These are phyloP conservation scores for Monsonia emarginata DNA, from an alignment of 441 rosid genomes.

Conservation along the genomic window DNA sequence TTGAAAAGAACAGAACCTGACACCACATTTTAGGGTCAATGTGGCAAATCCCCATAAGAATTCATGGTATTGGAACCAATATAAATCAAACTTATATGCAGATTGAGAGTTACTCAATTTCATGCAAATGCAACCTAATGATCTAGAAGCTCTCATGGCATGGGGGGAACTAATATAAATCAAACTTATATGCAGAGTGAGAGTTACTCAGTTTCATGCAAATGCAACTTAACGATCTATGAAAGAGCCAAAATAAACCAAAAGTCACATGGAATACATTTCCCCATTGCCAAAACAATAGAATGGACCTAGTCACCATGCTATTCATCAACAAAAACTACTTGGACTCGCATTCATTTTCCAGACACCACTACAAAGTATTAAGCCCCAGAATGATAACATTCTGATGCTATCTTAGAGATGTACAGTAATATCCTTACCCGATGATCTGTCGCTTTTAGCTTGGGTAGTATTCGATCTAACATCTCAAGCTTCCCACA, in stretches of 20 bases:
- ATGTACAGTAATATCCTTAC: slow-evolving; percentile 33
- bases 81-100: neutral
- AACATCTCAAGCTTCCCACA: slow-evolving; percentile 99
- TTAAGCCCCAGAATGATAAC: slow-evolving; percentile 3
- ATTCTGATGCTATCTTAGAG: slow-evolving; percentile 14
- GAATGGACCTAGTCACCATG: neutral
- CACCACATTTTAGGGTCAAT: slow-evolving; percentile 13
- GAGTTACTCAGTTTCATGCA: neutral
- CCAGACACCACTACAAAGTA: neutral
- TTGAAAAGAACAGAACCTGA: slow-evolving; percentile 92
- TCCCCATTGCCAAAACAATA: neutral
- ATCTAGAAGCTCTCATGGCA: neutral
- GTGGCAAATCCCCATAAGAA: slow-evolving; percentile 7
- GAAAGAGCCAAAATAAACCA: neutral
- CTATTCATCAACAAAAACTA: neutral
- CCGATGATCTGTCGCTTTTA: slow-evolving; percentile 90
- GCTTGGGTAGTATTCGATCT: slow-evolving; percentile 78
- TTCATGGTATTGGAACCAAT: neutral
- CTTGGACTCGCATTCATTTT: slow-evolving; percentile 4
- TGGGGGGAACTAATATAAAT: neutral
- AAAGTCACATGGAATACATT: neutral
- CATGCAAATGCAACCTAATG: too few species aligned
- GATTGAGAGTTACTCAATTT: neutral
- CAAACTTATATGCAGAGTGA: neutral
- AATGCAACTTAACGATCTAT: neutral